Conservation (phyloP, 2,329 filamentous ascomycete genomes). For the Fusarium gaditjirri region DNA sequence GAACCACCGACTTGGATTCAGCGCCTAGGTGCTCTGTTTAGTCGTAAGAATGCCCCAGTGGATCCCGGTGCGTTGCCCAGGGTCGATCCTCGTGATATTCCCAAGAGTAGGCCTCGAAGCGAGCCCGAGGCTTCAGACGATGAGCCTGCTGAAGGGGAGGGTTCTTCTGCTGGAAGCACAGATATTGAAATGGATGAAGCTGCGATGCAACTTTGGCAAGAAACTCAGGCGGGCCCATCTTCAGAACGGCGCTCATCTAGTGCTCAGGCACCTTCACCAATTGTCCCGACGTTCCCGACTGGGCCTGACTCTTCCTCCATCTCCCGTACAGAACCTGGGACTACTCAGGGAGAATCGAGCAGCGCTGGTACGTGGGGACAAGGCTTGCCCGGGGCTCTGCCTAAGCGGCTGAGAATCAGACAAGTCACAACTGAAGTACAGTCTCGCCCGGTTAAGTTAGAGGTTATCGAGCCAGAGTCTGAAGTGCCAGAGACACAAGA, state of each 20-base stretch:
- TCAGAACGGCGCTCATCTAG: background rate
- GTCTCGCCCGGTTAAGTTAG: background rate
- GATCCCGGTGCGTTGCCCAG: conserved; percentile 36
- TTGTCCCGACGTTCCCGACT: background rate
- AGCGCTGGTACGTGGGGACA: background rate
- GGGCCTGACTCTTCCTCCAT: background rate
- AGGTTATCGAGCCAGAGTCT: conserved; percentile 6
- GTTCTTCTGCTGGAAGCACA: background rate
- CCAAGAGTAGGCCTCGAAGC: conserved; percentile 27
- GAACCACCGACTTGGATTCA: conserved; percentile 16
- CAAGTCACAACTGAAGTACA: background rate
- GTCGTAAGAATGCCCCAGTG: background rate
- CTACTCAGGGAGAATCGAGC: background rate
- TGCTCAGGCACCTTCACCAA: conserved; percentile 1
- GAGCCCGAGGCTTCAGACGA: background rate
- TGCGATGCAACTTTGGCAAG: background rate
- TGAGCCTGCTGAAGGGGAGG: background rate
- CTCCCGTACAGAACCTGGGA: too few relatives aligned
- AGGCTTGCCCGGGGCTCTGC: background rate
- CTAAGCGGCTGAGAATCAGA: background rate
- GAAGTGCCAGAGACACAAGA: background rate
- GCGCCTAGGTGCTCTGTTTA: conserved; percentile 18
- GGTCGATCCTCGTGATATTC: conserved; percentile 28
- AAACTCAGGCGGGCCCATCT: background rate
- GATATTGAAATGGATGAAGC: conserved; percentile 14